Evolutionary conservation across 805 yeast genomes (phyloP), one percentile per base, ranked within the genome.

Genomic region (Monosporozyma servazzii): DNA sequence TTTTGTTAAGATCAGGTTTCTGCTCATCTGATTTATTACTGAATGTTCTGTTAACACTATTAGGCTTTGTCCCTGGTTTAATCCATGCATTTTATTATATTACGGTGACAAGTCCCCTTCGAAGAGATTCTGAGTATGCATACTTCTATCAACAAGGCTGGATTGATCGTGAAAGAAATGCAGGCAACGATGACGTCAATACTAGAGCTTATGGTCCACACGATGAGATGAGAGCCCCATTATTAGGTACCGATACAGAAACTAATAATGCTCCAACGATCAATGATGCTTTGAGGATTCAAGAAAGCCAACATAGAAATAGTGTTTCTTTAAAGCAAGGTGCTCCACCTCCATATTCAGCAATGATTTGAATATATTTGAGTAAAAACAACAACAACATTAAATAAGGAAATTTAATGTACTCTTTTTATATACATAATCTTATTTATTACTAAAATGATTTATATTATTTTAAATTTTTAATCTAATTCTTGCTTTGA

Each of bases 21-120:
- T 80, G 79, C 57, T 72, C 84, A 2, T 61, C 70, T 33, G 86
- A 84, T 48, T 62, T 75, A 15, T 66, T 80, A 40, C 61, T 86
- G 61, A 84, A 85, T 69, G 68, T 84, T 47, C 60, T 86, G 43
- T 75, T 87, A 61, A 82, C 90, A 21, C 65, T 81, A 55, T 74
- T 87, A 53, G 93, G 90, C 41, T 86, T 81, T 69, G 69, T 86
- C 56, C 95, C 95, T 2, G 95, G 87, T 53, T 75, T 82, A 48
- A 63, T 83, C 15, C 88, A 83, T 59, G 82, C 88, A 5, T 68
- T 82, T 48, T 82, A 64, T 53, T 62, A 78, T 60, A 71, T 82
- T 46, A 60, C 66, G 1, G 52, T 61, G 21, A 64, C 68, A 3
- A 62, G 67, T 42, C 70, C 69, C 2, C 41, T 61, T 21, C 56